Percentiles rank a stretch among this genome's conserved stretches.
These are phyloP conservation scores for Linnemannia exigua DNA, from an alignment of 192 early-diverging fungal species.

Conservation along the genomic window DNA sequence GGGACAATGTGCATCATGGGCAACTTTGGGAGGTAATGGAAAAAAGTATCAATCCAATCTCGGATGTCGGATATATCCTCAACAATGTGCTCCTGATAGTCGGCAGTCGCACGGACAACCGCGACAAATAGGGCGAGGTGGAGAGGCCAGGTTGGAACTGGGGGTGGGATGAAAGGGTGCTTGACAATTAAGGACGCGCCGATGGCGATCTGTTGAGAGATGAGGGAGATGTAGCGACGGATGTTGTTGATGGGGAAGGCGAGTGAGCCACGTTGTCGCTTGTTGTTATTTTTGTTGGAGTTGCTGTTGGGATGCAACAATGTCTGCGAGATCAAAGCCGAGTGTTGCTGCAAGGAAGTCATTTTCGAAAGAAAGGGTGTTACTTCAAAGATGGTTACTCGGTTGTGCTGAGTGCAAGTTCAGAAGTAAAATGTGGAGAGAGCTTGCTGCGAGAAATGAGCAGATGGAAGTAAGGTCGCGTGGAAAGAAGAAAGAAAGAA, in stretches of 20 bases:
- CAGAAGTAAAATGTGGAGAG: neutral
- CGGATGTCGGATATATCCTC: conserved; percentile 45
- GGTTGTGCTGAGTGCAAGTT: neutral
- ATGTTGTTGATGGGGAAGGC: conserved; percentile 45
- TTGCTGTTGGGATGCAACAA: neutral
- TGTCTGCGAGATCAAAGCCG: conserved; percentile 30
- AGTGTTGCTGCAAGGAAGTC: conserved; percentile 22
- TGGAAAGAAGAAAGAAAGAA: neutral
- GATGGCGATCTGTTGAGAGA: conserved; percentile 33
- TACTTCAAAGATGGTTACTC: neutral
- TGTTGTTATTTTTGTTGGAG: no score
- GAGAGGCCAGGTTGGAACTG: conserved; percentile 43
- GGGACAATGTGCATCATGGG: conserved; percentile 43
- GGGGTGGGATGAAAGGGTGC: conserved; percentile 35
- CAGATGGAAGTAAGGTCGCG: neutral
- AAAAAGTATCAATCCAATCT: conserved; percentile 33
- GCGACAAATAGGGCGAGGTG: conserved; percentile 48
- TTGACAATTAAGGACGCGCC: conserved; percentile 39
- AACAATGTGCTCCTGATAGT: conserved; percentile 40
- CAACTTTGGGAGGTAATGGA: conserved; percentile 42
- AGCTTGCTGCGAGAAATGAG: no score
- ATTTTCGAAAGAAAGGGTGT: neutral
- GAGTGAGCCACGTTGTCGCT: conserved; percentile 18
- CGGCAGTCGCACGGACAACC: conserved; percentile 15
- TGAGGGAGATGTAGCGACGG: conserved; percentile 29